phyloP scores from a whole-genome alignment of 805 yeast species.

The Blastobotrys attinorum region DNA sequence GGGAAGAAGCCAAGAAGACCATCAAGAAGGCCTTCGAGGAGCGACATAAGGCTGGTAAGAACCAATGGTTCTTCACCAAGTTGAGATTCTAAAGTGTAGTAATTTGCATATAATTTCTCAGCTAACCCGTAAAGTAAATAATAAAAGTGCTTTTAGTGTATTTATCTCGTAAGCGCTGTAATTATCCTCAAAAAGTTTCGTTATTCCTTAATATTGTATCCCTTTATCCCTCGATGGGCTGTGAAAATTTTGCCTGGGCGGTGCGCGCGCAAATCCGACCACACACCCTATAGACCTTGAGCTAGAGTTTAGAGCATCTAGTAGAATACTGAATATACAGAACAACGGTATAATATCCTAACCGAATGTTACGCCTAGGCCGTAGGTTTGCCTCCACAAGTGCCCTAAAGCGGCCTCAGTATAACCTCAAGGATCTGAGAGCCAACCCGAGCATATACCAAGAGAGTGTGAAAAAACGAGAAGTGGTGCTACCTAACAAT shows the following conservation, averaged over 20 bases:
- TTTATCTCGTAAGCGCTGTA: too few relatives aligned
- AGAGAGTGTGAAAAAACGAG: constrained; percentile 19
- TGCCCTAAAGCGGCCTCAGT: constrained; percentile 17
- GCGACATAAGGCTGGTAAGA: constrained; percentile 97
- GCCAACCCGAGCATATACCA: constrained; percentile 15
- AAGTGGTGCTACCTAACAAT: constrained; percentile 13
- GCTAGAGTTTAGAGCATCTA: too few relatives aligned
- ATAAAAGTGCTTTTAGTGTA: too few relatives aligned
- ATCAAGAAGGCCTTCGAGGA: constrained; percentile 99
- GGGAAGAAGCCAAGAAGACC: constrained; percentile 98
- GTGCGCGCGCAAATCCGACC: too few relatives aligned
- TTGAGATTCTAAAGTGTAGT: constrained; percentile 61
- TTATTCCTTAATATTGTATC: too few relatives aligned
- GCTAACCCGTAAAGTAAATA: too few relatives aligned
- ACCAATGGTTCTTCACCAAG: constrained; percentile 99
- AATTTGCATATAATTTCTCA: too few relatives aligned
- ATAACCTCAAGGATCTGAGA: constrained; percentile 12
- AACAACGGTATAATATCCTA: too few relatives aligned
- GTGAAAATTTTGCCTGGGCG: too few relatives aligned
- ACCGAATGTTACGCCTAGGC: not conserved
- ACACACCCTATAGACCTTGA: too few relatives aligned
- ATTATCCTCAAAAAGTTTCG: not conserved
- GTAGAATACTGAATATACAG: too few relatives aligned
- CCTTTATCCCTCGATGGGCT: too few relatives aligned
- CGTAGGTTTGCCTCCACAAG: not conserved